Evolutionary conservation across 441 rosid genomes (phyloP).

Genomic region (Isatis lusitanica): DNA sequence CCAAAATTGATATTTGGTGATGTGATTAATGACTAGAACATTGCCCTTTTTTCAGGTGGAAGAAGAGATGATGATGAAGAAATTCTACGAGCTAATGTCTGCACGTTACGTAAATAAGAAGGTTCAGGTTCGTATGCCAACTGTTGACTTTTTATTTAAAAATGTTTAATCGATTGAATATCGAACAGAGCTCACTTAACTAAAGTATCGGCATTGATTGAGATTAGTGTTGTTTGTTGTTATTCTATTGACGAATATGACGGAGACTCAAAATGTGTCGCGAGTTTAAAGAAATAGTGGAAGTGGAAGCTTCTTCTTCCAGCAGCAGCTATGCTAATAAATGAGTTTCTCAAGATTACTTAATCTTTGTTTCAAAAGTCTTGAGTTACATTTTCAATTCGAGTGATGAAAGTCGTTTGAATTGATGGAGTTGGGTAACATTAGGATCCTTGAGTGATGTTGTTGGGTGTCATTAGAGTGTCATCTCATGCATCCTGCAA

Average conservation of each 20-base stretch:
- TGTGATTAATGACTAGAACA: neutral
- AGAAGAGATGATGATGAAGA: neutral
- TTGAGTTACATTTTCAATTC: too few species aligned
- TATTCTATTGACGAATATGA: neutral
- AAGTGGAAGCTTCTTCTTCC: neutral
- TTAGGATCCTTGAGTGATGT: neutral
- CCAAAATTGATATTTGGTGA: too few species aligned
- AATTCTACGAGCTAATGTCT: neutral
- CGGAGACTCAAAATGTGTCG: neutral
- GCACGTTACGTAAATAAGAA: neutral
- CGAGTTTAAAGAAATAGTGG: neutral
- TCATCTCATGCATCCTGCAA: neutral
- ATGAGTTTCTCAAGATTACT: neutral
- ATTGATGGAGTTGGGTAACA: neutral
- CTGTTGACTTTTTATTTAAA: neutral
- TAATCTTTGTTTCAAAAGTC: neutral
- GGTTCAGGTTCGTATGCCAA: neutral
- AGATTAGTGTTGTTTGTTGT: neutral
- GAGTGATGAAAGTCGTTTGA: too few species aligned
- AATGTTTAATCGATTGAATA: neutral
- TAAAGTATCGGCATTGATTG: neutral
- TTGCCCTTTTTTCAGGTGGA: conserved; percentile 2
- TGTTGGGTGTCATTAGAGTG: neutral
- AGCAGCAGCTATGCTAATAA: neutral
- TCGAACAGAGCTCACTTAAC: neutral